Evolutionary conservation across 2,329 filamentous ascomycete species (phyloP).

Genomic region (Alternaria postmessia): DNA sequence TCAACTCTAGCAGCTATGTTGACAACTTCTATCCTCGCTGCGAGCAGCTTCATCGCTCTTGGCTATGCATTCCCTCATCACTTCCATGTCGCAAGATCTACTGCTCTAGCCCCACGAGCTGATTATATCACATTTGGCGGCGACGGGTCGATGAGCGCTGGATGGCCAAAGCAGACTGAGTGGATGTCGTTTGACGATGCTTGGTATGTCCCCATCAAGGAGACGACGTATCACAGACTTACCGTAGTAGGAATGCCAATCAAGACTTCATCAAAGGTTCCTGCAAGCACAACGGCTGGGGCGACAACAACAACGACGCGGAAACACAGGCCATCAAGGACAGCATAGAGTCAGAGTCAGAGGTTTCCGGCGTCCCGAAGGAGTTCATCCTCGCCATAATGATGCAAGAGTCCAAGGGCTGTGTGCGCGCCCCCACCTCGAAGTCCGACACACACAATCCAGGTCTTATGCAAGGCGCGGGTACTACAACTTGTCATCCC

Average conservation of each 20-base stretch:
- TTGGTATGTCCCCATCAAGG: conserved; percentile 27
- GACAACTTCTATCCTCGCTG: conserved; percentile 15
- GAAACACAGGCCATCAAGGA: conserved; percentile 51
- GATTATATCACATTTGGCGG: conserved; percentile 44
- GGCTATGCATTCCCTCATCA: conserved; percentile 33
- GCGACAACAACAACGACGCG: conserved; percentile 49
- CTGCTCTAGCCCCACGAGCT: conserved; percentile 27
- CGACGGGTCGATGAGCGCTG: conserved; percentile 44
- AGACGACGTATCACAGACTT: neutral
- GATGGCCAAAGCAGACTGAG: conserved; percentile 47
- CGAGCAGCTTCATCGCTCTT: conserved; percentile 41
- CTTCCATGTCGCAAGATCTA: conserved; percentile 11
- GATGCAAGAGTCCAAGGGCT: conserved; percentile 59
- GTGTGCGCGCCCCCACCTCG: conserved; percentile 56
- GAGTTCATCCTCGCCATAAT: conserved; percentile 56
- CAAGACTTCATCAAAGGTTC: conserved; percentile 45
- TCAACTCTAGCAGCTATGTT: neutral
- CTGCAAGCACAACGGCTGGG: conserved; percentile 46
- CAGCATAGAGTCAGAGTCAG: conserved; percentile 47
- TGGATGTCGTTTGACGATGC: conserved; percentile 51
- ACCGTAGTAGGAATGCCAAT: conserved; percentile 43
- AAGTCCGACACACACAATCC: conserved; percentile 54
- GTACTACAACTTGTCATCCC: conserved; percentile 37
- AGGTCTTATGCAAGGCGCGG: conserved; percentile 58
- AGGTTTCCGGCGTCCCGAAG: conserved; percentile 46